Base-by-base conservation (phyloP, 768 basidiomycete genomes). In the Auricularia heimuer region DNA sequence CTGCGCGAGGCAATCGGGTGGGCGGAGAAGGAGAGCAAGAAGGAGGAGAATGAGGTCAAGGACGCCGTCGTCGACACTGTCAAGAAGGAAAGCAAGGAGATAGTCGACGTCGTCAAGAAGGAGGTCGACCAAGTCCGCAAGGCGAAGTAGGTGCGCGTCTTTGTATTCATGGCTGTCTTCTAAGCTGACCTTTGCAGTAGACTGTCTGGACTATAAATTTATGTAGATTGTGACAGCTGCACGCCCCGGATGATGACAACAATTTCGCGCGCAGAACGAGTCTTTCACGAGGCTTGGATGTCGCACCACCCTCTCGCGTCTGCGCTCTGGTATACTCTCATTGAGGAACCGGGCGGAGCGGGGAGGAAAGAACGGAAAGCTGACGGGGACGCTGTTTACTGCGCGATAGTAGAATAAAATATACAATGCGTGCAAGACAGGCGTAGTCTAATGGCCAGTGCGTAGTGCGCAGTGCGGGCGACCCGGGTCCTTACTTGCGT, bases 1-100 rank as follows among this genome's bases (percentile, higher is more conserved):
- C 70, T 94, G 56, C 77, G 79, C 44, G 85, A 86, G 73, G 81
- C 79, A 6, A 71, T 88, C 16, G 84, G 83, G 14, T 78, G 77
- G 79, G 70, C 76, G 2, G 67, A 70, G 63, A 66, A 69, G 45
- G 69, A 65, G 68, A 61, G 63, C 34, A 63, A 65, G 65, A 63
- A 61, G 51, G 63, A 42, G 69, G 68, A 65, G 37, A 21, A 69
- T 70, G 66, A 68, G n/a, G 66, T 65, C 34, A 60, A 34, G 35
- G 29, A 70, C 39, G 63, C 63, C 44, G 69, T 67, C 65, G 68
- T 63, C 63, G 69, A 71, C 54, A 66, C 71, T 58, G 68, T 65
- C 33, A 64, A 66, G 66, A 63, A 61, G 44, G 63, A 60, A 70
- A 67, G 64, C 35, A 24, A 70, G 71, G 66, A 69, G 24, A 56